Base-by-base conservation (phyloP, 768 basidiomycete genomes). In the Tylopilus balloui region DNA sequence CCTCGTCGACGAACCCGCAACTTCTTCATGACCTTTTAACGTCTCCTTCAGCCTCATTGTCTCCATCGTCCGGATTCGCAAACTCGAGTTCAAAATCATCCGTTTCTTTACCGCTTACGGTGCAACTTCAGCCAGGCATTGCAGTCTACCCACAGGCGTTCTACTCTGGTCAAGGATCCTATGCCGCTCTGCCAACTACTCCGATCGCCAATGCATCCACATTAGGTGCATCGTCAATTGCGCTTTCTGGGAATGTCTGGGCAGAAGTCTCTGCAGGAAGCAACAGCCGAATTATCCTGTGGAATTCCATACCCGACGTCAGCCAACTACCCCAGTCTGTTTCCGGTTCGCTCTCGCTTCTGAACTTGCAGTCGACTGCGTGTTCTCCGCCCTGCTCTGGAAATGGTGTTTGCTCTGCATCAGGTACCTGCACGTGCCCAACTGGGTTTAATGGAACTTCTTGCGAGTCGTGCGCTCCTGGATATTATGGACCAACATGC, bases 341-440 rank as follows among this genome's bases (percentile, higher is more conserved):
- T 29, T 66, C 75, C 1, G 72, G 71, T 25, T 71, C 78, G 0
- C 69, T 89, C n/a, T 71, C 77, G 2, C 69, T 91, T n/a, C 65
- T 84, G 35, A 81, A 82, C 55, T 73, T 92, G 54, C 79, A 89
- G 62, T 90, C 87, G 4, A 73, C 79, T 0, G 72, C 81, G 0
- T 94, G 92, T 62, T 82, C 86, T 0, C 83, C 88, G 0, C 72
- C 83, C 2, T 94, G 92, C 60, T 76, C 90, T 1, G 78, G 83
- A 2, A 74, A 78, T 0, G 87, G 89, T 11, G 69, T 85, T 6
- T 95, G 92, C 59, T 79, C 83, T 0, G 65, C 81, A 1, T 77
- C 79, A 0, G 87, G 86, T 9, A 79, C 76, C 13, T 95, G 92
- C 59, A 67, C 72, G 0, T 95, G 92, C 58, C 75, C 81, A 0